Evolutionary conservation across 2,329 filamentous ascomycete species (phyloP).

Genomic region (Epichloe brachyelytri): DNA sequence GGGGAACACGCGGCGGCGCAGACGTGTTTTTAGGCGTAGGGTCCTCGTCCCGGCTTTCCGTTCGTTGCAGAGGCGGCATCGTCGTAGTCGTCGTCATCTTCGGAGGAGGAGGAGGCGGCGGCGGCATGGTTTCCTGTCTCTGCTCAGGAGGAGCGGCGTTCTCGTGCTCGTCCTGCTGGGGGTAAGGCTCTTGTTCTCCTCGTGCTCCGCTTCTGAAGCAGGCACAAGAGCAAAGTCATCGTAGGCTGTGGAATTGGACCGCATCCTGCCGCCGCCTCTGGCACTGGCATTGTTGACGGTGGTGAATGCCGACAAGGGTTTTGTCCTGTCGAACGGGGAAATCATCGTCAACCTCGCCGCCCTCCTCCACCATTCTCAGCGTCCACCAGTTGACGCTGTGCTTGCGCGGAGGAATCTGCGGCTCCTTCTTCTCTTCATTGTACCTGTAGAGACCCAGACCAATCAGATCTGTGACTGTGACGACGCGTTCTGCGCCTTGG

Average conservation of each 20-base stretch:
- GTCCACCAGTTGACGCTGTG: constrained; percentile 73
- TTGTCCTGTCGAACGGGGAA: constrained; percentile 67
- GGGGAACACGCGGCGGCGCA: constrained; percentile 17
- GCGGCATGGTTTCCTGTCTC: constrained; percentile 3
- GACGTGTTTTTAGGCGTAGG: constrained; percentile 13
- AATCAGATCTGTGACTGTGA: constrained; percentile 70
- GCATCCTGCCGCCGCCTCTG: constrained; percentile 41
- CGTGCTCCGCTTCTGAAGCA: constrained; percentile 54
- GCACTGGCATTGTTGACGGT: constrained; percentile 74
- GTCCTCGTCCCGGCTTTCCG: constrained; percentile 5
- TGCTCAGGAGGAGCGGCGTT: constrained; percentile 23
- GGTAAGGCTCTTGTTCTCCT: constrained; percentile 58
- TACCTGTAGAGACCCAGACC: constrained; percentile 69
- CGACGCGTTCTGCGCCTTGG: constrained; percentile 44
- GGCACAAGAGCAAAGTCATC: constrained; percentile 73
- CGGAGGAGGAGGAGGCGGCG: neutral
- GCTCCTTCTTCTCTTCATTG: constrained; percentile 61
- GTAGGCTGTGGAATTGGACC: constrained; percentile 63
- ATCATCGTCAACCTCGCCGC: constrained; percentile 74
- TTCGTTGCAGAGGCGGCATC: neutral
- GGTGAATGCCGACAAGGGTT: constrained; percentile 64
- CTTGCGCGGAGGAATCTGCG: constrained; percentile 49
- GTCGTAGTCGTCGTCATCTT: neutral
- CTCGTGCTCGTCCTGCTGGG: constrained; percentile 50
- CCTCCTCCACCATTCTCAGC: constrained; percentile 71